Evolutionary conservation across 257 asterid genomes (phyloP), one percentile per base, ranked within the genome.

Genomic region (Rauvolfia tetraphylla): DNA sequence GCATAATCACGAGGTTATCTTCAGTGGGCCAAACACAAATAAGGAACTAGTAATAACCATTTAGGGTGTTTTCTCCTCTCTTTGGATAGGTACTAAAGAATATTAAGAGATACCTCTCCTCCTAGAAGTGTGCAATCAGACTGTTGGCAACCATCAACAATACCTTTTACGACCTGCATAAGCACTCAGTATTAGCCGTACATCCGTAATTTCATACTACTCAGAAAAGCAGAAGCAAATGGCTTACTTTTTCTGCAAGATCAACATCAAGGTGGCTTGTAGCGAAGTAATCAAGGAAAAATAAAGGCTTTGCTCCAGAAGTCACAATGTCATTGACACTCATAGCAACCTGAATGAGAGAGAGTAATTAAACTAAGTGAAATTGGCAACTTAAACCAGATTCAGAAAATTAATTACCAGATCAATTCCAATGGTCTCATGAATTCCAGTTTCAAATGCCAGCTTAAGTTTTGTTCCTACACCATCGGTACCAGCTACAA

Each of bases 401-500:
- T 41, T 51, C 53, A 31, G 68, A 63, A 25, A 22, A 34, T 51
- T 6, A 49, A 54, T 59, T 87, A 95, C 99, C 92, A 95, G 85
- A 86, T 95, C 99, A 85, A 95, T 91, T 79, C 99, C 99, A 71
- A 95, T 95, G 70, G 96, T 95, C 29, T 92, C 96, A 58, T 95
- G 99, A 72, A 92, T 91, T 78, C 94, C 98, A 25, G 99, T 91
- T 85, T 95, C 99, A 76, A 91, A 95, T 77, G 99, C 99, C 65
- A 95, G 85, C 86, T 95, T 95, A 71, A 95, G 96, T 72, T 95
- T 95, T 38, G 98, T 92, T 65, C 99, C 99, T 53, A 95, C 98
- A 44, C 99, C 98, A 84, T 95, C 99, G 2, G 98, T 95, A 48
- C 99, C 98, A 65, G 99, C 98, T 46, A 95, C 99, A 29, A 95